Evolutionary conservation across 106 monocot genomes (phyloP).

Genomic region (Narthecium ossifragum): DNA sequence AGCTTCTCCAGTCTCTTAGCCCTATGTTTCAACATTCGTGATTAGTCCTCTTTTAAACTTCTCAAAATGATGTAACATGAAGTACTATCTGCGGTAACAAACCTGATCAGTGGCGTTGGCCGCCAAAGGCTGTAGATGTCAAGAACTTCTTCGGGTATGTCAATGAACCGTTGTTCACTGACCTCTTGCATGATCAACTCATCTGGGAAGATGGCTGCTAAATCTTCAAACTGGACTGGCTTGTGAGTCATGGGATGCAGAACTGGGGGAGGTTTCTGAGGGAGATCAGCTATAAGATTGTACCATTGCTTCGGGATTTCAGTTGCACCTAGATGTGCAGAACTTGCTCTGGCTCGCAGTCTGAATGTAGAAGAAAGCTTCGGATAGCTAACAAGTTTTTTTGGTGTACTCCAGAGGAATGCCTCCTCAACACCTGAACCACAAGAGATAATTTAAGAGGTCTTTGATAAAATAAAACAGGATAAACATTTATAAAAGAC

Average conservation of each 20-base stretch:
- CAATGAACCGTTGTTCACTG: conserved; percentile 48
- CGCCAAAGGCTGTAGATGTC: conserved; percentile 83
- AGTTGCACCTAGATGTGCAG: conserved; percentile 8
- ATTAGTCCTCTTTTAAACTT: not conserved
- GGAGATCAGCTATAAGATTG: conserved; percentile 62
- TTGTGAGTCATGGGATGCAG: conserved; percentile 72
- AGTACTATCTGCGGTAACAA: not conserved
- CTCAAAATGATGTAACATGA: not conserved
- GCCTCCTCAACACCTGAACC: conserved; percentile 9
- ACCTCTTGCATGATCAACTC: conserved; percentile 74
- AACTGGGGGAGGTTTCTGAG: conserved; percentile 60
- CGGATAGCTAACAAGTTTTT: not conserved
- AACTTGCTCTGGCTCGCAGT: conserved; percentile 10
- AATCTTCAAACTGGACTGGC: conserved; percentile 50
- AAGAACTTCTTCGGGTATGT: conserved; percentile 69
- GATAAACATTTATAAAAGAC: no score
- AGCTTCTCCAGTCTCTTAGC: conserved; percentile 73
- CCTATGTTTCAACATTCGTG: conserved; percentile 20
- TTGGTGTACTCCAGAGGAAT: conserved; percentile 2
- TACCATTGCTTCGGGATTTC: conserved; percentile 70
- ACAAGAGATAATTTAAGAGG: no score
- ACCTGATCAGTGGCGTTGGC: conserved; percentile 82
- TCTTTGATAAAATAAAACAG: not conserved
- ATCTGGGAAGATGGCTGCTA: conserved; percentile 54
- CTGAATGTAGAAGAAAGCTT: conserved; percentile 3